Percentiles rank a stretch among this genome's conserved stretches.
phyloP scores from a whole-genome alignment of 441 rosid species.

The Populus hybrid region DNA sequence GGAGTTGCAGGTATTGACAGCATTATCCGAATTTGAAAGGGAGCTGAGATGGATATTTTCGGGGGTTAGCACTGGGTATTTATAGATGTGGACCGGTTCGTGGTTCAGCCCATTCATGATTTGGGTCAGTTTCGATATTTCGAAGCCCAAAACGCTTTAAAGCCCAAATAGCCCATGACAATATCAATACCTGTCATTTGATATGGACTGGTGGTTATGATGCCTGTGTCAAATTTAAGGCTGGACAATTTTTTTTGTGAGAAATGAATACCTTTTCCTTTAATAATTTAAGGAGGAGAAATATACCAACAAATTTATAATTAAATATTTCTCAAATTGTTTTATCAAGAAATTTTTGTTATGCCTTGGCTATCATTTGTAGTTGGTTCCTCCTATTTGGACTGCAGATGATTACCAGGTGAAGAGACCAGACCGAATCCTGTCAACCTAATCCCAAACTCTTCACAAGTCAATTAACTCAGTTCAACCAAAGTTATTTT shows the following conservation, averaged over 20 bases:
- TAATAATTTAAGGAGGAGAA: neutral
- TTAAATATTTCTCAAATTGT: too few relatives aligned
- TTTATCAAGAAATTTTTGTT: neutral
- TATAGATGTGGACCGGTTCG: neutral
- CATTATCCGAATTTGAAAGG: slow-evolving; percentile 22
- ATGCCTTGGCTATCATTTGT: neutral
- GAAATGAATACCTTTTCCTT: neutral
- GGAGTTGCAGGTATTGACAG: slow-evolving; percentile 21
- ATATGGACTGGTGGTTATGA: neutral
- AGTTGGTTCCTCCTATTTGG: neutral
- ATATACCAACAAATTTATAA: neutral
- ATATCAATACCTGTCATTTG: neutral
- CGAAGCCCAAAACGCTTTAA: neutral
- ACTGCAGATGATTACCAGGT: neutral
- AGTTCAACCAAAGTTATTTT: neutral
- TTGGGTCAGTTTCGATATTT: neutral
- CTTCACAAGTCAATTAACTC: neutral
- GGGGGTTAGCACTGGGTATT: neutral
- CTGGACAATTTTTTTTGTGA: neutral
- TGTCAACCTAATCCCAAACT: neutral
- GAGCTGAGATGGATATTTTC: neutral
- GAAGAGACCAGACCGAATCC: neutral
- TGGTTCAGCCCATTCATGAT: neutral
- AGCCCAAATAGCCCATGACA: neutral
- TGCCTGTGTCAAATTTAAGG: neutral